Percentiles rank a stretch among this genome's conserved stretches.
Evolutionary conservation across 2,329 filamentous ascomycete species (phyloP).

Genomic region (Cytospora mali): DNA sequence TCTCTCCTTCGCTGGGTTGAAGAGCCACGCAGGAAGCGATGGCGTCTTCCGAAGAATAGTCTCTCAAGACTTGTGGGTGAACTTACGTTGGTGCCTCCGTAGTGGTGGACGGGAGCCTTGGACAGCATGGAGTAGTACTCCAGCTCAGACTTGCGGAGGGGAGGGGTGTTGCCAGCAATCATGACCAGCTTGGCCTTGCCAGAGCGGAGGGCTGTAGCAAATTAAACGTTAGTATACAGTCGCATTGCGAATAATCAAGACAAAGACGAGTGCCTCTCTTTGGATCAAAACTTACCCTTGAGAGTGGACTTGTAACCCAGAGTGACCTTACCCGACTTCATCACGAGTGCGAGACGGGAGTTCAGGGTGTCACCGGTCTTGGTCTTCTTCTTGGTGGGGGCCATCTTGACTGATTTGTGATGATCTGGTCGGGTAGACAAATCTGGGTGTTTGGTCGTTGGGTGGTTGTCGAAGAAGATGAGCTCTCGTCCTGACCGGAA

Average conservation of each 20-base stretch:
- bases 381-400: conserved; percentile 68
- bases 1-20: conserved; percentile 82
- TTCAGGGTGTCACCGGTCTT: conserved; percentile 80
- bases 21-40: conserved; percentile 30
- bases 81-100: conserved; percentile 98
- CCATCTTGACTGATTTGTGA: conserved; percentile 60
- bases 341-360: conserved; percentile 63
- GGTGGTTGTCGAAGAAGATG: conserved; percentile 19
- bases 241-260: background rate
- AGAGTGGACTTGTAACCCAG: conserved; percentile 84
- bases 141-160: conserved; percentile 95
- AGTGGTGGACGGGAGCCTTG: conserved; percentile 97
- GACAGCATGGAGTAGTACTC: conserved; percentile 93
- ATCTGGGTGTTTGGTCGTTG: conserved; percentile 29
- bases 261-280: background rate
- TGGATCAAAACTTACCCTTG: conserved; percentile 30
- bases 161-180: conserved; percentile 92
- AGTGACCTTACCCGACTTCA: conserved; percentile 76
- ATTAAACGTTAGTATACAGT: conserved; percentile 51
- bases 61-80: conserved; percentile 12
- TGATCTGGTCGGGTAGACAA: conserved; percentile 23
- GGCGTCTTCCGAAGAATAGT: conserved; percentile 23
- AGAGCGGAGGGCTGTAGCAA: conserved; percentile 76
- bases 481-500: background rate
- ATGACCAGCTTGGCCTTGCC: conserved; percentile 98